phyloP scores from a whole-genome alignment of 495 filamentous ascomycete genomes.

The Podospora fimiseda region DNA sequence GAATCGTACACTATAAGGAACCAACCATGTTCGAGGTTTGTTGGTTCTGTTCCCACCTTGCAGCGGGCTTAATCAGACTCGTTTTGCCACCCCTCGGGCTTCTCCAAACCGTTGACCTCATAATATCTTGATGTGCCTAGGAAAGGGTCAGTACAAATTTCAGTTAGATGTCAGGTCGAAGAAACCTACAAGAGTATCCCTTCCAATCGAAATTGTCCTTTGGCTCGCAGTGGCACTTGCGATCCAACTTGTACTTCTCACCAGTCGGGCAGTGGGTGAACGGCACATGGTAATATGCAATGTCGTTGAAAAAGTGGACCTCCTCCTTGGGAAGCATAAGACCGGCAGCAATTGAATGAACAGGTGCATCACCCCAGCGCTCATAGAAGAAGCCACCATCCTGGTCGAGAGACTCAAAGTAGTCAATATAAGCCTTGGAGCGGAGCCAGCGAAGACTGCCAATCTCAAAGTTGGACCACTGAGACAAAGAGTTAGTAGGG shows the following conservation, averaged over 20 bases:
- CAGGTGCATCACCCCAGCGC: slow-evolving; percentile 85
- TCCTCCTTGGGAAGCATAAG: slow-evolving; percentile 84
- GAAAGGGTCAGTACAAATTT: no score
- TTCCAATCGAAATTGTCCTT: slow-evolving; percentile 99
- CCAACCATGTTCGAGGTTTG: background rate
- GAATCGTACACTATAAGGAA: background rate
- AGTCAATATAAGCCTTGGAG: slow-evolving; percentile 72
- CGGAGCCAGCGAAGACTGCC: slow-evolving; percentile 79
- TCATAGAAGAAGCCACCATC: slow-evolving; percentile 93
- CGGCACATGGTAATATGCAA: slow-evolving; percentile 97
- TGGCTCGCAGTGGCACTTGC: slow-evolving; percentile 90
- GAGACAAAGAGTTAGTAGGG: slow-evolving; percentile 13
- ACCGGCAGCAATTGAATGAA: slow-evolving; percentile 89
- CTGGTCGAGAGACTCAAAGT: slow-evolving; percentile 68
- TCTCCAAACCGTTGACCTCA: slow-evolving; percentile 68
- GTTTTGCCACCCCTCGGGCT: slow-evolving; percentile 75
- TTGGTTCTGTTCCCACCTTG: background rate
- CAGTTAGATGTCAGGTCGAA: background rate
- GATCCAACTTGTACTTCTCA: slow-evolving; percentile 69
- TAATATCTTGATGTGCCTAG: slow-evolving; percentile 78
- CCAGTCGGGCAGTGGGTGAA: slow-evolving; percentile 96
- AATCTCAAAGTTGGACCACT: slow-evolving; percentile 94
- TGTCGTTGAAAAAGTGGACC: slow-evolving; percentile 98
- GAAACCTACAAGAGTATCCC: slow-evolving; percentile 78
- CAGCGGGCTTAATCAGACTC: slow-evolving; percentile 47